Conservation (phyloP, 306 rosid species). For the Cucurbita maxima region DNA sequence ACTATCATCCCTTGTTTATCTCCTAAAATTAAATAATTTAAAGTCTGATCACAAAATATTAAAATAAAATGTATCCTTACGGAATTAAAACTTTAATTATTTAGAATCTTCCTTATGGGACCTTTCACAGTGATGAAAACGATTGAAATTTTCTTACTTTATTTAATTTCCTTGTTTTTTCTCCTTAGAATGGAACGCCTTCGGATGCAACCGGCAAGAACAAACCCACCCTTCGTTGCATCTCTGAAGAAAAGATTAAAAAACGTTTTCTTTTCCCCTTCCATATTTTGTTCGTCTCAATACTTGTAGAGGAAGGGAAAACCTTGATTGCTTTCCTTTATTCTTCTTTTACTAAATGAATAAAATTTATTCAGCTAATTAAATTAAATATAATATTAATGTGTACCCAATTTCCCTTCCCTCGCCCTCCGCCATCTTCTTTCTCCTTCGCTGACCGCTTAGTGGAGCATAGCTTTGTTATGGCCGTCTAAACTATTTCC, state of each 20-base stretch:
- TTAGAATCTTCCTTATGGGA: neutral
- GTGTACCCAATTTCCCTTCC: neutral
- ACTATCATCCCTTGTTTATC: neutral
- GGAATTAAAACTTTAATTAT: neutral
- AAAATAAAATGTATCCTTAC: neutral
- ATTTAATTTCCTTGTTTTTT: neutral
- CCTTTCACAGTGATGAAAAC: neutral
- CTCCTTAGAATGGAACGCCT: neutral
- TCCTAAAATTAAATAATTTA: neutral
- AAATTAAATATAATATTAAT: neutral
- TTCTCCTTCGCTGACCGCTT: slow-evolving; percentile 8
- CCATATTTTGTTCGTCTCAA: neutral
- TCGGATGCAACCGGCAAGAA: neutral
- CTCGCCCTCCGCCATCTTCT: neutral
- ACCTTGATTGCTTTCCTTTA: neutral
- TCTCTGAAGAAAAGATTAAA: neutral
- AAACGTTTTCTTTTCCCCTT: neutral
- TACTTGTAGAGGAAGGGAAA: neutral
- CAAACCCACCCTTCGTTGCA: slow-evolving; percentile 1
- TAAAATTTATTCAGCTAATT: slow-evolving; percentile 1
- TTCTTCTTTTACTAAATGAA: neutral
- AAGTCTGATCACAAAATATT: neutral
- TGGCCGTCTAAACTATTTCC: slow-evolving; percentile 23
- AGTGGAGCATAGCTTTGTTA: slow-evolving; percentile 13
- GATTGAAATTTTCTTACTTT: neutral